These are phyloP conservation scores for Cicer judaicum DNA, from an alignment of 306 rosid species.

Conservation along the genomic window DNA sequence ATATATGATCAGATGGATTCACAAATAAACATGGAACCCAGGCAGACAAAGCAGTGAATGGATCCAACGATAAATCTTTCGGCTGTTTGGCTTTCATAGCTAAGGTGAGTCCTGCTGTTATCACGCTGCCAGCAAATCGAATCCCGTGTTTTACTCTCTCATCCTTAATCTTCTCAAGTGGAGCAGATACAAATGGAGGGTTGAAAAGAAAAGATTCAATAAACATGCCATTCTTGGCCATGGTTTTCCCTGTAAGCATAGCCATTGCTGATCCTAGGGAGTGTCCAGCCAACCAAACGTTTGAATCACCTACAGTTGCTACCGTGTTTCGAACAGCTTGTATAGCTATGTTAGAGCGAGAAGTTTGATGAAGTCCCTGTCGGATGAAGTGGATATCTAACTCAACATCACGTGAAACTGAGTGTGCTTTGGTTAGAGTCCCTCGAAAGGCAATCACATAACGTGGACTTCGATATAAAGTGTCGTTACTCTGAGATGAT, in stretches of 20 bases:
- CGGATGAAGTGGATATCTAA: slow-evolving; percentile 70
- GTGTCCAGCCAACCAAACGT: slow-evolving; percentile 93
- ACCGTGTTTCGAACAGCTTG: slow-evolving; percentile 79
- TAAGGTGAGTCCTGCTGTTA: slow-evolving; percentile 83
- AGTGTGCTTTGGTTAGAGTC: slow-evolving; percentile 66
- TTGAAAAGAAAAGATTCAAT: slow-evolving; percentile 81
- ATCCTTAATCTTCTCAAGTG: slow-evolving; percentile 77
- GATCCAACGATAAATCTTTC: slow-evolving; percentile 47
- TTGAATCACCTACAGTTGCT: slow-evolving; percentile 75
- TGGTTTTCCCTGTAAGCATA: slow-evolving; percentile 82
- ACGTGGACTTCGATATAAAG: slow-evolving; percentile 63
- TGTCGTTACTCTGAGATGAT: slow-evolving; percentile 47
- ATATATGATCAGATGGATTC: slow-evolving; percentile 72
- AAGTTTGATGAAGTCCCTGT: slow-evolving; percentile 79
- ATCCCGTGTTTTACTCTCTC: slow-evolving; percentile 81
- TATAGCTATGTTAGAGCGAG: slow-evolving; percentile 82
- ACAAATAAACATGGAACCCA: slow-evolving; percentile 86
- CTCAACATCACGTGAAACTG: slow-evolving; percentile 77
- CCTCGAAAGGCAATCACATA: slow-evolving; percentile 91
- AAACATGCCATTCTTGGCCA: slow-evolving; percentile 67
- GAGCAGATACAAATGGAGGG: slow-evolving; percentile 83
- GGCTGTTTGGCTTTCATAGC: slow-evolving; percentile 67
- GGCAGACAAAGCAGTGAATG: slow-evolving; percentile 66
- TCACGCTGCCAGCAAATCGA: slow-evolving; percentile 77
- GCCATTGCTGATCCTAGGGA: slow-evolving; percentile 94